These are phyloP conservation scores for Cruciata laevipes DNA, from an alignment of 257 asterid species.

Conservation along the genomic window DNA sequence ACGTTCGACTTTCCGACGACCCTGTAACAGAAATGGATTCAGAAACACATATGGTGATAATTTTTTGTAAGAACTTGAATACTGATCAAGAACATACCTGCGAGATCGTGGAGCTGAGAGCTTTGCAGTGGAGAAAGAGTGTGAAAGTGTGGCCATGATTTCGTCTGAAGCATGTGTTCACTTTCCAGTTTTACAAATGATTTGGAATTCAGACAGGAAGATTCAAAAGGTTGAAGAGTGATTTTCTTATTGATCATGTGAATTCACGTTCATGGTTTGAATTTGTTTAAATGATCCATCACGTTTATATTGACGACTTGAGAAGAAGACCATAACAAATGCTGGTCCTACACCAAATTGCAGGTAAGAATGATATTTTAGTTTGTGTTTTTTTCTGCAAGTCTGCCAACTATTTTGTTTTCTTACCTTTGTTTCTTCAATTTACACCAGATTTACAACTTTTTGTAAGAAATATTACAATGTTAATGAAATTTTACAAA, in stretches of 20 bases:
- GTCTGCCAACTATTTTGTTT: background rate
- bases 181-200: background rate
- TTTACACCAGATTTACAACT: background rate
- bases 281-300: background rate
- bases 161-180: conserved; percentile 8
- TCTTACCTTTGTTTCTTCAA: background rate
- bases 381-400: background rate
- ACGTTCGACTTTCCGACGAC: conserved; percentile 13
- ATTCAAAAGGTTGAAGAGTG: background rate
- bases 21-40: background rate
- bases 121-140: conserved; percentile 13
- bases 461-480: background rate
- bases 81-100: conserved; percentile 16
- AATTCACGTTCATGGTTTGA: background rate
- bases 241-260: background rate
- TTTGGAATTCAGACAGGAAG: background rate
- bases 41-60: background rate
- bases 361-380: background rate
- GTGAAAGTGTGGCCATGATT: conserved; percentile 21
- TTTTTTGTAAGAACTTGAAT: background rate
- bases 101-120: conserved; percentile 1
- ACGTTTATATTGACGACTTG: conserved; percentile 4
- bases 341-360: conserved; percentile 8
- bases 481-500: too few relatives aligned
- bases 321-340: background rate